These are phyloP conservation scores for Candida odintsovae DNA, from an alignment of 805 yeast species.

Conservation along the genomic window DNA sequence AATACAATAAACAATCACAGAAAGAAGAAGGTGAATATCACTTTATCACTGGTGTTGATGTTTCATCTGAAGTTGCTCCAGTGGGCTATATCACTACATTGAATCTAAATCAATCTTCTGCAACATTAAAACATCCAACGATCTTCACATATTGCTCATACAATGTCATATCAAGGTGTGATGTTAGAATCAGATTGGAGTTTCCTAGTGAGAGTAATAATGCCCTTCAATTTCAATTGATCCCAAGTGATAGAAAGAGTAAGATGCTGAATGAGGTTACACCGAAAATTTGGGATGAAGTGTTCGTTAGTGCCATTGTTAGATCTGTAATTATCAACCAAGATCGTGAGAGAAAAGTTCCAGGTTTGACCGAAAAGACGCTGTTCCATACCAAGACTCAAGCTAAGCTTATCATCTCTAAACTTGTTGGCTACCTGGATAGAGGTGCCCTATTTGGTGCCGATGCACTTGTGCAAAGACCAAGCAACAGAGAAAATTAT, in stretches of 20 bases:
- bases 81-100: constrained; percentile 40
- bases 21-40: constrained; percentile 49
- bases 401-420: constrained; percentile 10
- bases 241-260: constrained; percentile 31
- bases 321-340: constrained; percentile 48
- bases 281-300: constrained; percentile 50
- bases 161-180: constrained; percentile 65
- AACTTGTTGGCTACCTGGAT: constrained; percentile 14
- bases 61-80: constrained; percentile 40
- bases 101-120: constrained; percentile 18
- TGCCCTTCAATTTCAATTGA: constrained; percentile 24
- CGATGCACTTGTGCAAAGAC: constrained; percentile 55
- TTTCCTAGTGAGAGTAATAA: constrained; percentile 42
- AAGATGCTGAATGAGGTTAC: constrained; percentile 28
- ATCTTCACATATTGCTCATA: constrained; percentile 55
- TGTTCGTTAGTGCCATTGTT: constrained; percentile 51
- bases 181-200: constrained; percentile 60
- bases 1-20: constrained; percentile 17
- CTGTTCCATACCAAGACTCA: constrained; percentile 19
- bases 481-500: constrained; percentile 58
- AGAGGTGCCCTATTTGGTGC: constrained; percentile 63
- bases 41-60: constrained; percentile 41
- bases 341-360: constrained; percentile 48
- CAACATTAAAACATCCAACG: constrained; percentile 21
- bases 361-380: constrained; percentile 52